Percentiles rank a stretch among this genome's conserved stretches.
Evolutionary conservation across 345 rosid genomes (phyloP).

Genomic region (Isatis tinctoria): DNA sequence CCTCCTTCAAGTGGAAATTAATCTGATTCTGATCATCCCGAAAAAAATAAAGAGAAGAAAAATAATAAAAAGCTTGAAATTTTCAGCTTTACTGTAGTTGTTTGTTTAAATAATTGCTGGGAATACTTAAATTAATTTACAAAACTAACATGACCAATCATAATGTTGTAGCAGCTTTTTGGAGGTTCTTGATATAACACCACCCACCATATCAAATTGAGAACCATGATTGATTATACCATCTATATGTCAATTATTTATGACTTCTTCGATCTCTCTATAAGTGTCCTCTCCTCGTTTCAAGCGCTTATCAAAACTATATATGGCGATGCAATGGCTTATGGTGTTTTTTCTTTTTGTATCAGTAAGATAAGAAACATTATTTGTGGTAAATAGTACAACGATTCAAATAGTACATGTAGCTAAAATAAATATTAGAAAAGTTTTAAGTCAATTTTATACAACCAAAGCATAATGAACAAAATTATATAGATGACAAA

Average conservation of each 20-base stretch:
- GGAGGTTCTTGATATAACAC: conserved; percentile 45
- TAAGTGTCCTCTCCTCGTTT: background rate
- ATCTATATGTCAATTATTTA: conserved; percentile 3
- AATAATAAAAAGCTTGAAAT: conserved; percentile 18
- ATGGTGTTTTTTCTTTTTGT: background rate
- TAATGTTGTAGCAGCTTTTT: conserved; percentile 60
- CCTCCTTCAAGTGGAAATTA: conserved; percentile 28
- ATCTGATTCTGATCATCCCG: conserved; percentile 33
- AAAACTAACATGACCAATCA: conserved; percentile 47
- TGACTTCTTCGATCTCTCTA: conserved; percentile 9
- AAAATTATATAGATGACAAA: background rate
- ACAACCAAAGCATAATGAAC: background rate
- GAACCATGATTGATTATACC: conserved; percentile 37
- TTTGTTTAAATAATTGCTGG: conserved; percentile 22
- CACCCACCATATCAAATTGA: conserved; percentile 41
- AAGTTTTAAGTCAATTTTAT: background rate
- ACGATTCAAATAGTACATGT: background rate
- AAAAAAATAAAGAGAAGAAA: background rate
- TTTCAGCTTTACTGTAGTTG: conserved; percentile 29
- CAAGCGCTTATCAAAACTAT: background rate
- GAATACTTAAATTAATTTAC: conserved; percentile 22
- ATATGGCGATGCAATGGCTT: background rate
- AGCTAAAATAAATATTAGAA: background rate
- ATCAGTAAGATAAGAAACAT: background rate
- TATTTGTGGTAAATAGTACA: background rate